Evolutionary conservation across 163 green algal genomes (phyloP).

Genomic region (Scenedesmus sp.): DNA sequence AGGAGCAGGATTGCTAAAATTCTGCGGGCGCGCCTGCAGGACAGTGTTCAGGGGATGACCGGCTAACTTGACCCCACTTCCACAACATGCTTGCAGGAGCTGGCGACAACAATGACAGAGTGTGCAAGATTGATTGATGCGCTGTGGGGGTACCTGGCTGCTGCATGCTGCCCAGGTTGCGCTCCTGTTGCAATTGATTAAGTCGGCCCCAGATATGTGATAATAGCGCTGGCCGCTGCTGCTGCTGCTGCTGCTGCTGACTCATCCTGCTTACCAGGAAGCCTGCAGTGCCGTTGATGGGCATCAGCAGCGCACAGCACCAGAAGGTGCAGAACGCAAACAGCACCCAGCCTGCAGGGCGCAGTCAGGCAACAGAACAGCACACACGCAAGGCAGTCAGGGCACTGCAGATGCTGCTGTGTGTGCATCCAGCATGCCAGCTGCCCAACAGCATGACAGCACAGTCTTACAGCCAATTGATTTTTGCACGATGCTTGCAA

Average conservation of each 20-base stretch:
- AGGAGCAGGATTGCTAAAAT: neutral
- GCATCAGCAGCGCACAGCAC: conserved; percentile 51
- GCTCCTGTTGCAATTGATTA: neutral
- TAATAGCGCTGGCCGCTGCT: neutral
- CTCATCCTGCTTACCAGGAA: conserved; percentile 17
- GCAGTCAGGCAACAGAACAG: neutral
- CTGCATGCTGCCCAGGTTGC: neutral
- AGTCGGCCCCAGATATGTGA: neutral
- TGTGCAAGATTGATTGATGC: too few species aligned
- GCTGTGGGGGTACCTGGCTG: too few species aligned
- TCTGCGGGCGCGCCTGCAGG: neutral
- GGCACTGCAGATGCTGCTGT: neutral
- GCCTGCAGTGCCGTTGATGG: conserved; percentile 48
- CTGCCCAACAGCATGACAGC: too few species aligned
- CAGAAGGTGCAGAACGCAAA: conserved; percentile 55
- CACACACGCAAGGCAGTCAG: neutral
- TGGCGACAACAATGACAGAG: too few species aligned
- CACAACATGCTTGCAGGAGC: too few species aligned
- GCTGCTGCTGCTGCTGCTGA: neutral
- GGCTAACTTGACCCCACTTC: too few species aligned
- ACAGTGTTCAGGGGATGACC: neutral
- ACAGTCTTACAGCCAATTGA: too few species aligned
- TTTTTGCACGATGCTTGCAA: too few species aligned
- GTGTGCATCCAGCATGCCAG: too few species aligned
- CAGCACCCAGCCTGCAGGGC: conserved; percentile 37